Base-by-base conservation (phyloP, 2,329 filamentous ascomycete species). In the Colletotrichum incanum region DNA sequence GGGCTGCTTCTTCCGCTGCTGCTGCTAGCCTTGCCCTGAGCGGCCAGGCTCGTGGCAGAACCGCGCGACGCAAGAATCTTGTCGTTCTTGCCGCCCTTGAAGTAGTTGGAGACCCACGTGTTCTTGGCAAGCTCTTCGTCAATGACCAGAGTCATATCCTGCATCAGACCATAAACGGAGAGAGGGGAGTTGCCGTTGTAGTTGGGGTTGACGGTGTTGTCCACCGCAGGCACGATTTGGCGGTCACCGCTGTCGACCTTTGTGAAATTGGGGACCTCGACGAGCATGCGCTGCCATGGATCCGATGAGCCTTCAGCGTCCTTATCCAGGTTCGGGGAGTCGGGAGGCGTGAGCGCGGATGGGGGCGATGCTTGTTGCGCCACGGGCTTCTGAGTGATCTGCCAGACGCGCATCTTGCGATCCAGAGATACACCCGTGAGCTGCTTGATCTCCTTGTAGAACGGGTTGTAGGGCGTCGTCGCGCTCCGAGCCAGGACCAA, bases 371-470 rank as follows among this genome's bases (percentile, higher is more conserved):
- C 84, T 26, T 78, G 84, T 77, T 72, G 82, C 73, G 65, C 81
- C 54, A 75, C 74, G 18, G 78, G 82, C 20, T 75, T 26, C 85
- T 85, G 14, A 88, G 83, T 73, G 20, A 96, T 84, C 68, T 90
- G 88, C 91, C 93, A 97, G 3, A 97, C 84, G 50, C 93, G 92
- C 41, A 98, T 92, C 79, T 94, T 96, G 67, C 90, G 92, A 16
- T 88, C 85, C 58, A 91, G 77, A 12, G 94, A 89, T 61, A 98
- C 92, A 16, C 89, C 88, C 1, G 91, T 86, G 47, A 90, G 86
- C 23, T 84, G 83, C 82, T 98, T 98, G 23, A 92, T 88, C 47
- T 92, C 87, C 75, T 88, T 91, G 41, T 98, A 80, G 80, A 98
- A 97, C n/a, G 89, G 86, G 77, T 94, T 89, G 72, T 92, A 93